phyloP scores from a whole-genome alignment of 2,329 filamentous ascomycete species.

The Diaporthe velutina region DNA sequence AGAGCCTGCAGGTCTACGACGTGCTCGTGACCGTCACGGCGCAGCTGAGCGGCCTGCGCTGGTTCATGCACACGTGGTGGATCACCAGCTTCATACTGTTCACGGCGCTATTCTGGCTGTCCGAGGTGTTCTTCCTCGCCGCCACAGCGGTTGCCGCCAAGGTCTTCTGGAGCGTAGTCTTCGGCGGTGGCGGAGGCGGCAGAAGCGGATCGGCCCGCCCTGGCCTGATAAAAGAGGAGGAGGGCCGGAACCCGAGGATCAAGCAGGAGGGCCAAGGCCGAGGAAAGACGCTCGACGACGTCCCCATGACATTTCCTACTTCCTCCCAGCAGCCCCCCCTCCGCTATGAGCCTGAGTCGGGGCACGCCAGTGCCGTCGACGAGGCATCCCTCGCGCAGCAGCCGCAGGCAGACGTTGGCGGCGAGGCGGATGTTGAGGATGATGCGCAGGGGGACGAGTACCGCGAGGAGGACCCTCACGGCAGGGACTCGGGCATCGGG shows the following conservation, averaged over 20 bases:
- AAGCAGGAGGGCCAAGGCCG: slow-evolving; percentile 28
- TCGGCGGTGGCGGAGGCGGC: slow-evolving; percentile 40
- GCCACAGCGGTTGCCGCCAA: slow-evolving; percentile 64
- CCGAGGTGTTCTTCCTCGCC: slow-evolving; percentile 77
- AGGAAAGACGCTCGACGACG: slow-evolving; percentile 31
- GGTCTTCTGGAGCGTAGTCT: slow-evolving; percentile 62
- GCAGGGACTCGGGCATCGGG: slow-evolving; percentile 63
- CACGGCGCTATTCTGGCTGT: slow-evolving; percentile 80
- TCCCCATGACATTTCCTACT: slow-evolving; percentile 40
- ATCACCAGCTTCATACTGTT: slow-evolving; percentile 77
- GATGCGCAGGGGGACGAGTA: slow-evolving; percentile 53
- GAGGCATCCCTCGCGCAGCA: not conserved
- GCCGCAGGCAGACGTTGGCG: slow-evolving; percentile 46
- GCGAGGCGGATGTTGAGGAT: slow-evolving; percentile 62
- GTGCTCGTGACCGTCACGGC: slow-evolving; percentile 79
- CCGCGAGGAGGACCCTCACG: slow-evolving; percentile 45
- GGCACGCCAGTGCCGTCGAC: slow-evolving; percentile 25
- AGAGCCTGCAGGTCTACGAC: slow-evolving; percentile 81
- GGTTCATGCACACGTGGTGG: slow-evolving; percentile 89
- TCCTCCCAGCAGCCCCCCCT: slow-evolving; percentile 37
- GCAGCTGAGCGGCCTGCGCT: slow-evolving; percentile 80
- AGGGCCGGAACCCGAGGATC: slow-evolving; percentile 1
- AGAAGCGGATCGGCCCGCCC: too few species aligned
- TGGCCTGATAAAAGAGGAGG: slow-evolving; percentile 46
- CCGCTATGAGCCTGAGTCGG: slow-evolving; percentile 46